These are phyloP conservation scores for Acer negundo DNA, from an alignment of 345 rosid genomes.

Conservation along the genomic window DNA sequence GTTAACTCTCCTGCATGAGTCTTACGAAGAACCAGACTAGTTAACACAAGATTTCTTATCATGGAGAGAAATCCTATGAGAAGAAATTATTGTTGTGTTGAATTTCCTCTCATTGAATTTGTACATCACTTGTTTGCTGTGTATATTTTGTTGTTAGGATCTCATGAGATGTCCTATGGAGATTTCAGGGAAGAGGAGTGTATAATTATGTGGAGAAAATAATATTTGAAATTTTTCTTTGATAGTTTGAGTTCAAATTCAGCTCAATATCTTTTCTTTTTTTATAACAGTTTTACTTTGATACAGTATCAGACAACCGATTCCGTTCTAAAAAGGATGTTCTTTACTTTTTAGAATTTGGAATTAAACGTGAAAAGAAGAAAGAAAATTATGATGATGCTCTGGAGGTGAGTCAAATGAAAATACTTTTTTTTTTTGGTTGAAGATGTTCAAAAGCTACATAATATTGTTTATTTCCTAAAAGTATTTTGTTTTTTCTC, in stretches of 20 bases:
- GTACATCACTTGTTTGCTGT: too few species aligned
- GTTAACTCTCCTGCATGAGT: not conserved
- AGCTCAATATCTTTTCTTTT: not conserved
- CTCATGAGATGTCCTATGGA: not conserved
- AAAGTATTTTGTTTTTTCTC: not conserved
- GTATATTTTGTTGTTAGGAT: not conserved
- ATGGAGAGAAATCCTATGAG: not conserved
- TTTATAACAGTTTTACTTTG: constrained; percentile 44
- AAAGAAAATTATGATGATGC: constrained; percentile 24
- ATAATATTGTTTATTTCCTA: not conserved
- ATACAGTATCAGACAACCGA: constrained; percentile 34
- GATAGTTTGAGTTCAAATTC: not conserved
- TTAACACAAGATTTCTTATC: too few species aligned
- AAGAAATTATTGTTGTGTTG: not conserved
- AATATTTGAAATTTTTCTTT: not conserved
- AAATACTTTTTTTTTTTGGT: not conserved
- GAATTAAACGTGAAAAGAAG: constrained; percentile 31
- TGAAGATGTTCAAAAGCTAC: not conserved
- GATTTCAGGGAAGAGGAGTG: not conserved
- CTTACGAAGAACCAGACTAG: not conserved
- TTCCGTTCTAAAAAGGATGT: constrained; percentile 59
- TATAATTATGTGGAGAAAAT: not conserved
- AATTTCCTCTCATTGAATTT: not conserved
- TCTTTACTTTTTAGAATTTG: constrained; percentile 45
- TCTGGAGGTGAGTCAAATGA: constrained; percentile 29